These are phyloP conservation scores for Aspergillus novoparasiticus DNA, from an alignment of 2,329 filamentous ascomycete species.

Conservation along the genomic window DNA sequence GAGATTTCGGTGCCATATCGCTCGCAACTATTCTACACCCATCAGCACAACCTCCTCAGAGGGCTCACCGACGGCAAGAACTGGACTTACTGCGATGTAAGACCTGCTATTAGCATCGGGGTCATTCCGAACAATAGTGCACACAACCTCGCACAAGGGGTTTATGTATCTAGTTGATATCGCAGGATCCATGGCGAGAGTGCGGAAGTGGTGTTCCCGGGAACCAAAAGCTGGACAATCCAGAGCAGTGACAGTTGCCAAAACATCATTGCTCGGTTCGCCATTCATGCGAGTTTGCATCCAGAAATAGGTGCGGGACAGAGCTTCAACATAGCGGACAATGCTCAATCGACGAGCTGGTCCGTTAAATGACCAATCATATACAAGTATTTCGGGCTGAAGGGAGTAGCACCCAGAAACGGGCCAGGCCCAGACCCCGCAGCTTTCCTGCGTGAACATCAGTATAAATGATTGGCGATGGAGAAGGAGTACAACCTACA, in stretches of 20 bases:
- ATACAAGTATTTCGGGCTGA: conserved; percentile 6
- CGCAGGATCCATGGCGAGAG: conserved; percentile 1
- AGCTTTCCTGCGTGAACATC: conserved; percentile 4
- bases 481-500: neutral
- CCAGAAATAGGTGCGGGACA: neutral
- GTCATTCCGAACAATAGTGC: conserved; percentile 11
- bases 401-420: neutral
- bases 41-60: conserved; percentile 1
- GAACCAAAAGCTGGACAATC: conserved; percentile 5
- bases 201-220: conserved; percentile 3
- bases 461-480: conserved; percentile 3
- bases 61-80: neutral
- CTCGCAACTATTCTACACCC: conserved; percentile 6
- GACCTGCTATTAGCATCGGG: conserved; percentile 8
- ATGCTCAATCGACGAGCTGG: neutral
- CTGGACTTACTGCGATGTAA: conserved; percentile 7
- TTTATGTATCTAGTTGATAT: neutral
- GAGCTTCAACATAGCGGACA: conserved; percentile 2
- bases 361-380: conserved; percentile 4
- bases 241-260: conserved; percentile 4
- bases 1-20: neutral
- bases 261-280: conserved; percentile 2
- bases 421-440: conserved; percentile 1
- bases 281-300: conserved; percentile 1
- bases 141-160: conserved; percentile 8